Conservation (phyloP, 768 basidiomycete genomes). For the Baorangia bicolor region DNA sequence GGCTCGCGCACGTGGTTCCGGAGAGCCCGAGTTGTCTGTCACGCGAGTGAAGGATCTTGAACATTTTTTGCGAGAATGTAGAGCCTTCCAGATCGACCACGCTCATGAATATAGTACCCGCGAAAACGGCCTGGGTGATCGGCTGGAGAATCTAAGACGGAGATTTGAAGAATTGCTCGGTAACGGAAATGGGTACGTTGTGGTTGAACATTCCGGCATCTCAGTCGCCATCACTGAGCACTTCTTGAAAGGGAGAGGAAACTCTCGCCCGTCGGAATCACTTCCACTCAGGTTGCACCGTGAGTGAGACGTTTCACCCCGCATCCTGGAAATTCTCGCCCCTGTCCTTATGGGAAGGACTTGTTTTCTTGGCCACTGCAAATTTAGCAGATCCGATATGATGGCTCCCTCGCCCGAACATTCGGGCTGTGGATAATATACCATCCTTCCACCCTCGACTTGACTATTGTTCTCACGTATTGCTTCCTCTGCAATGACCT, state of each 20-base stretch:
- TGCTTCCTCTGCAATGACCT: not conserved
- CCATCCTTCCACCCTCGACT: too few relatives aligned
- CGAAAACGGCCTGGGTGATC: conserved; percentile 8
- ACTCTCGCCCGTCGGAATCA: conserved; percentile 16
- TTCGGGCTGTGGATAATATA: not conserved
- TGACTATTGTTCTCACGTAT: not conserved
- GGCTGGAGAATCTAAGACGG: conserved; percentile 14
- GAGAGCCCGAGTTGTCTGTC: conserved; percentile 66
- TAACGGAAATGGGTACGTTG: conserved; percentile 25
- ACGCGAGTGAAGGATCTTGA: conserved; percentile 59
- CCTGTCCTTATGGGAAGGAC: not conserved
- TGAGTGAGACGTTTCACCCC: not conserved
- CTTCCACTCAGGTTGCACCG: not conserved
- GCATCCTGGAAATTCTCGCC: not conserved
- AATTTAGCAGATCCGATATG: not conserved
- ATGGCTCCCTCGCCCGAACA: too few relatives aligned
- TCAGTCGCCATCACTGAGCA: not conserved
- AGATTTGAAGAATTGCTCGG: conserved; percentile 32
- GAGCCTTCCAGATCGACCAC: conserved; percentile 57
- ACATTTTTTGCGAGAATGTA: conserved; percentile 61
- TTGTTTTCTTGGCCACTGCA: not conserved
- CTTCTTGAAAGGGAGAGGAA: conserved; percentile 19
- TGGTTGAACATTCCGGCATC: not conserved
- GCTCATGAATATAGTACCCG: conserved; percentile 36
- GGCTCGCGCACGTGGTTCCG: conserved; percentile 65